Base-by-base conservation (phyloP, 768 basidiomycete genomes). In the Favolaschia claudopus region DNA sequence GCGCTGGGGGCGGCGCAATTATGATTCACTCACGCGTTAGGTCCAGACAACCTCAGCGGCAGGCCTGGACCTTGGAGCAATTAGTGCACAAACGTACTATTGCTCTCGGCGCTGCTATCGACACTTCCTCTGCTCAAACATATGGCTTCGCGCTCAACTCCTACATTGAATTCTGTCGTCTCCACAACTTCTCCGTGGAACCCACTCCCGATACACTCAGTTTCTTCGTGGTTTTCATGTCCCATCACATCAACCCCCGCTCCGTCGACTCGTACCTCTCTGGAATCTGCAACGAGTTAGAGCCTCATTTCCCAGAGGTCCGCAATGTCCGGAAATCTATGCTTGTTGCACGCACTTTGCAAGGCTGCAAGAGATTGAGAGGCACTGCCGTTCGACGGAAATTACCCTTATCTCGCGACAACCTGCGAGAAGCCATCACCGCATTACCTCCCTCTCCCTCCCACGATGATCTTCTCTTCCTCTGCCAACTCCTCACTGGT, bases 241-340 rank as follows among this genome's bases (percentile, higher is more conserved):
- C 58, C 0, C 55, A 64, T 28, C 70, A 73, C 55, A 75, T 80
- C 40, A 59, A 74, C 38, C 77, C 79, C 0, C 7, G 38, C 1
- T 76, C 77, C 0, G 72, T 78, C 17, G 40, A 57, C 12, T 34
- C 62, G 6, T 80, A 80, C 59, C 65, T 80, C 0, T 78, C 78
- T 5, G 77, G 79, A 1, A 77, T 79, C 24, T 69, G 67, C 45
- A 69, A 69, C 12, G 63, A 72, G 32, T 72, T 79, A 6, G 74
- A 79, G 58, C 29, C 63, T 0, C 57, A 64, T 20, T 80, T 70
- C 58, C 75, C 77, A 0, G 3, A 64, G 10, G 72, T 78, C 7
- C 70, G 69, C 8, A 9, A 19, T 1, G 31, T 47, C 9, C 69
- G 74, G 0, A 55, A 52, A 1, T 57, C 59, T 6, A n/a, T 34